phyloP scores from a whole-genome alignment of 2,329 filamentous ascomycete genomes.

The Tolypocladium album region DNA sequence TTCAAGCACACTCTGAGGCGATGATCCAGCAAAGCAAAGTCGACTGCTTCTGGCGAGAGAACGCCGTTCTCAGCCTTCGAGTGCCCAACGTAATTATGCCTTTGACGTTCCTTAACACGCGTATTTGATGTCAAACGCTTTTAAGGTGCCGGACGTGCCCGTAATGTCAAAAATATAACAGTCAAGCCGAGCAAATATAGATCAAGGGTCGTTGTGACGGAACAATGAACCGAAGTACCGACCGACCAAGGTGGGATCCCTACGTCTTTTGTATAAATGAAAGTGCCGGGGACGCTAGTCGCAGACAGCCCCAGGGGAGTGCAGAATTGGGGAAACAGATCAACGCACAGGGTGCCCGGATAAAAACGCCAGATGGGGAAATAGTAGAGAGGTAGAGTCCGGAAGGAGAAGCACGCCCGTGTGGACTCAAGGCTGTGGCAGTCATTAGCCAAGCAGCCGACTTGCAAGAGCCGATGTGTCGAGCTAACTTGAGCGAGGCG shows the following conservation, averaged over 20 bases:
- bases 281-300: slow-evolving; percentile 15
- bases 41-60: too few species aligned
- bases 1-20: neutral
- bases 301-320: slow-evolving; percentile 4
- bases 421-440: slow-evolving; percentile 1
- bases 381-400: slow-evolving; percentile 22
- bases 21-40: neutral
- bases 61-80: neutral
- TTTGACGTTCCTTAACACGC: neutral
- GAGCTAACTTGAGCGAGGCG: neutral
- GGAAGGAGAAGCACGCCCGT: slow-evolving; percentile 7
- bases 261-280: slow-evolving; percentile 18
- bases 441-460: neutral
- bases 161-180: neutral
- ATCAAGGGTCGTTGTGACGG: neutral
- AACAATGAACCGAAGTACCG: neutral
- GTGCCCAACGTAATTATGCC: neutral
- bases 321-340: slow-evolving; percentile 11
- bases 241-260: slow-evolving; percentile 3
- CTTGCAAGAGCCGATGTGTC: neutral
- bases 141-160: neutral
- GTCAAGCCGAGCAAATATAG: neutral
- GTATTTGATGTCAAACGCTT: neutral
- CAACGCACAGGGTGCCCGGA: slow-evolving; percentile 22
- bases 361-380: slow-evolving; percentile 26